Percentiles rank a stretch among this genome's conserved stretches.
phyloP scores from a whole-genome alignment of 805 yeast genomes.

The Komagataella ulmi region DNA sequence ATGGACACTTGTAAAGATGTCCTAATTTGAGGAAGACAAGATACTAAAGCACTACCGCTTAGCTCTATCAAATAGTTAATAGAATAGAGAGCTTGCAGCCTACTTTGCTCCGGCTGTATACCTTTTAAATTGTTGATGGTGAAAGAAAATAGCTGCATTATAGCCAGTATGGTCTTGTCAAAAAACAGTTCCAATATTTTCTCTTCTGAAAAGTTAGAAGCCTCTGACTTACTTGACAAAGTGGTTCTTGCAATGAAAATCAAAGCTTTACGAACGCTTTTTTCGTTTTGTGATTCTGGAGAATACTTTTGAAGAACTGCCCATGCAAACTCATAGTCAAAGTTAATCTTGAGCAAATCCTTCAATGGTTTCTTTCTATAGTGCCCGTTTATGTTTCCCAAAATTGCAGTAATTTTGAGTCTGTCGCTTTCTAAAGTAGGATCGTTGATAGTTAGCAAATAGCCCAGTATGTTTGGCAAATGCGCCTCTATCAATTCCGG shows the following conservation, averaged over 20 bases:
- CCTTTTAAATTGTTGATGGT: constrained; percentile 66
- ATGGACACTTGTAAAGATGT: constrained; percentile 76
- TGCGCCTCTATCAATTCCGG: constrained; percentile 33
- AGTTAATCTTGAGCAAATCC: constrained; percentile 19
- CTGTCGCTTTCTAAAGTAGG: constrained; percentile 10
- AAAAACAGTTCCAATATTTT: constrained; percentile 7
- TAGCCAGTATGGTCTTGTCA: constrained; percentile 46
- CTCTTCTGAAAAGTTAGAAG: constrained; percentile 4
- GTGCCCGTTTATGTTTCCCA: constrained; percentile 38
- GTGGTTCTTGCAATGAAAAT: constrained; percentile 12
- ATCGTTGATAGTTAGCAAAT: constrained; percentile 35
- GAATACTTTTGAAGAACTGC: constrained; percentile 29
- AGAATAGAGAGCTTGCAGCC: constrained; percentile 60
- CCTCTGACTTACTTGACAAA: not conserved
- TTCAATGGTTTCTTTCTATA: constrained; percentile 21
- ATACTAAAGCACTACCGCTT: constrained; percentile 37
- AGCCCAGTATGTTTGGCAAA: constrained; percentile 42
- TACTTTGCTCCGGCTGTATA: constrained; percentile 57
- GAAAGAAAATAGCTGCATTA: constrained; percentile 70
- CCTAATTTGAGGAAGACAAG: constrained; percentile 74
- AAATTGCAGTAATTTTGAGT: constrained; percentile 33
- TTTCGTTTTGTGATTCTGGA: constrained; percentile 12
- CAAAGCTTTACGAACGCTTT: constrained; percentile 29
- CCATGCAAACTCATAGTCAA: constrained; percentile 20
- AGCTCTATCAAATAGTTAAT: constrained; percentile 51